phyloP scores from a whole-genome alignment of 345 rosid genomes.

The Syzygium grande region DNA sequence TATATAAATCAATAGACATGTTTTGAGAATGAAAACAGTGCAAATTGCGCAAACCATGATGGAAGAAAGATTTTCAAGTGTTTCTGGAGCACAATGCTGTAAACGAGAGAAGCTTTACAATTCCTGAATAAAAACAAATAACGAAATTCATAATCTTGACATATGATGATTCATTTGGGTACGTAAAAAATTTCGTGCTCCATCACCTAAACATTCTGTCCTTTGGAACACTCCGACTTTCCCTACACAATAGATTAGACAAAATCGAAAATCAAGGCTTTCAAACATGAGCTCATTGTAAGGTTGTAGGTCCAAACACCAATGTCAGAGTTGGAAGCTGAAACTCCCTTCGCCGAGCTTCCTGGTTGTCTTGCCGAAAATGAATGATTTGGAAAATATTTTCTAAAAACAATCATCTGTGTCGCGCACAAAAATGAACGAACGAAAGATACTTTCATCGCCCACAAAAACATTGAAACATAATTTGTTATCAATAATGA shows the following conservation, averaged over 20 bases:
- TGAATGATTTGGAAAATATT: too few species aligned
- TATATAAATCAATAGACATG: background rate
- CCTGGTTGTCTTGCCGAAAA: too few species aligned
- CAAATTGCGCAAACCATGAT: background rate
- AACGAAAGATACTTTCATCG: too few species aligned
- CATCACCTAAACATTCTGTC: background rate
- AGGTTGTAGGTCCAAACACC: background rate
- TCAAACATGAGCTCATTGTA: background rate
- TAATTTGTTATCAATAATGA: too few species aligned
- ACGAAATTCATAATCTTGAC: background rate
- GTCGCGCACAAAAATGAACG: too few species aligned
- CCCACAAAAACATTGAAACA: too few species aligned
- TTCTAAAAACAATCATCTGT: too few species aligned
- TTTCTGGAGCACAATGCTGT: background rate
- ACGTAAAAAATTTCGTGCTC: background rate
- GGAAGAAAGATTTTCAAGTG: background rate
- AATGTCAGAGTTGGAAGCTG: background rate
- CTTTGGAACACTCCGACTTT: background rate
- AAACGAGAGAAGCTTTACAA: background rate
- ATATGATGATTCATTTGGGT: background rate
- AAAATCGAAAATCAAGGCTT: background rate
- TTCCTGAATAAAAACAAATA: too few species aligned
- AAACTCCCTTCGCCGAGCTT: background rate
- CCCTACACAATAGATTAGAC: background rate
- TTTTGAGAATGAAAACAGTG: background rate